Evolutionary conservation across 1,139 yeast genomes (phyloP), one percentile per base, ranked within the genome.

Genomic region (Tardiomyces depauwii): DNA sequence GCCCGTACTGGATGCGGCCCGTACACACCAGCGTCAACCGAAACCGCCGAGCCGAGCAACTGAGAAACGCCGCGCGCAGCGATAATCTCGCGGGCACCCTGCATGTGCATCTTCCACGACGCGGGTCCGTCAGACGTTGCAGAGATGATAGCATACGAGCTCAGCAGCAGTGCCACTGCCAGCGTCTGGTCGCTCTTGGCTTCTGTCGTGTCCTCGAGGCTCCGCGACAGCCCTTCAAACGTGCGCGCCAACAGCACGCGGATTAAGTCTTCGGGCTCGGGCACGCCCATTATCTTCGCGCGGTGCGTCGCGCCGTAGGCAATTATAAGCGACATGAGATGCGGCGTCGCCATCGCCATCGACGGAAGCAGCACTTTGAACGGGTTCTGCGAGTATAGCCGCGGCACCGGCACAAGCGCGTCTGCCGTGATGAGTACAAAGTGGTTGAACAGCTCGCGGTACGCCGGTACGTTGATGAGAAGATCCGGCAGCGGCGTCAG

Each of bases 1-100:
- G 25, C 25, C 5, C 36, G 36, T 3, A 30, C 36, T 11, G 36
- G 36, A 5, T 30, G 36, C 16, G 36, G 36, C 10, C 36, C 36
- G 16, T 30, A 30, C 10, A 30, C n/a, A 11, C 16, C 36, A 4
- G 36, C n/a, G 5, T 30, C 36, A 10, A 5, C 36, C n/a, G 36
- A 30, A 10, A 14, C 16, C 5, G 16, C 36, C 16, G 36, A 12
- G 5, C 36, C 36, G 5, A 30, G 11, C 36, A 30, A 5, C 21
- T n/a, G 39, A 18, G 72, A 64, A 43, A 71, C 62, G n/a, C 76
- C 74, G 49, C 85, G 61, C n/a, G 82, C 77, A 52, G 73, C 61
- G 28, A 83, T 72, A 39, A 83, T 80, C 56, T 80, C 84, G 48
- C 80, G 67, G 0, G 89, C 89, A 0, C 89, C 91, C 43, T 73